Conservation (phyloP, 768 basidiomycete species). For the Boletus vinaceobasis region DNA sequence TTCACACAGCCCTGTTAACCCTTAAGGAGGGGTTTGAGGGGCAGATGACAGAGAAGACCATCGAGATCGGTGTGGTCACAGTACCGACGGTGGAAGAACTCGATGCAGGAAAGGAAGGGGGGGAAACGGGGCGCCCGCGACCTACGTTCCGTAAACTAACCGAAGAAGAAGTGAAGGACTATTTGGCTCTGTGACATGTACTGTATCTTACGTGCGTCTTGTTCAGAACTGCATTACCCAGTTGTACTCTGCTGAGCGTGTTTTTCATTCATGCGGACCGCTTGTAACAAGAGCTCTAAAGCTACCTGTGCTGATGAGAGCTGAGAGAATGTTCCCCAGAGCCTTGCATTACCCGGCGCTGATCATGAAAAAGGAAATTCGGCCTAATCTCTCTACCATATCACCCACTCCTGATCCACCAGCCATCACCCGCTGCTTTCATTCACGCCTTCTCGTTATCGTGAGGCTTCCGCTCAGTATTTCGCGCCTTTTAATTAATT, state of each 20-base stretch:
- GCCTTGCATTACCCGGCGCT: slow-evolving; percentile 13
- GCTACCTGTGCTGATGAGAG: slow-evolving; percentile 5
- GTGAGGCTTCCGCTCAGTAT: slow-evolving; percentile 26
- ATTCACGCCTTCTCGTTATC: slow-evolving; percentile 32
- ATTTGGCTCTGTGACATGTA: slow-evolving; percentile 71
- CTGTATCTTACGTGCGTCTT: slow-evolving; percentile 31
- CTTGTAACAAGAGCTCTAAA: slow-evolving; percentile 6
- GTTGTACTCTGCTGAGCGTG: slow-evolving; percentile 14
- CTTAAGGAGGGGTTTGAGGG: slow-evolving; percentile 99
- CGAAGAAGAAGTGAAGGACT: slow-evolving; percentile 97
- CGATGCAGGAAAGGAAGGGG: slow-evolving; percentile 64
- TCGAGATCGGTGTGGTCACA: slow-evolving; percentile 96
- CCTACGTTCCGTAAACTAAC: slow-evolving; percentile 93
- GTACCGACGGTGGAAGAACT: slow-evolving; percentile 67
- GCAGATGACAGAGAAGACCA: slow-evolving; percentile 99
- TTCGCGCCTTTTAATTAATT: slow-evolving; percentile 29
- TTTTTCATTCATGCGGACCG: slow-evolving; percentile 8
- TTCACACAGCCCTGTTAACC: slow-evolving; percentile 96
- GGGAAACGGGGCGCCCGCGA: slow-evolving; percentile 64
- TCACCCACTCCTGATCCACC: slow-evolving; percentile 30
- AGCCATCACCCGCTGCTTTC: slow-evolving; percentile 20
- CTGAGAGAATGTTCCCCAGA: slow-evolving; percentile 4
- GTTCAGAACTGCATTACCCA: slow-evolving; percentile 14
- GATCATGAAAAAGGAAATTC: slow-evolving; percentile 31
- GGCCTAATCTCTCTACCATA: slow-evolving; percentile 2